These are phyloP conservation scores for Scopulariopsis brevicaulis DNA, from an alignment of 2,329 filamentous ascomycete species.

Conservation along the genomic window DNA sequence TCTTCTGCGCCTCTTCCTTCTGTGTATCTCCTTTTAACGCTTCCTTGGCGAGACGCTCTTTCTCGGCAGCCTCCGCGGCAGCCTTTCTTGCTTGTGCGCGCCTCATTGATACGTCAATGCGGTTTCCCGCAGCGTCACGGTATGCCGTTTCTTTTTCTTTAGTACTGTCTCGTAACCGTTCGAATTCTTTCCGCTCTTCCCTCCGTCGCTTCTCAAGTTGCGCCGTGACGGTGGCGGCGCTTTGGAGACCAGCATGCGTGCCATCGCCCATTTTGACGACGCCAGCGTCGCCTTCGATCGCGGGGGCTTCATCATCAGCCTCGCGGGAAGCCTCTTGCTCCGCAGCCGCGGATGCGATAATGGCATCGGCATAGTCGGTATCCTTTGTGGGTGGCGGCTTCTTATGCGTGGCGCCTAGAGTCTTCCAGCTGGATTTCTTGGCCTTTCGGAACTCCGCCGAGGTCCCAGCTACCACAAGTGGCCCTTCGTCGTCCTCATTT, in stretches of 20 bases:
- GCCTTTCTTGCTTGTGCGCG: constrained; percentile 69
- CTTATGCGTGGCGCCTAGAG: constrained; percentile 34
- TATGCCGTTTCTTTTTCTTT: constrained; percentile 75
- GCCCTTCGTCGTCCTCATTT: constrained; percentile 42
- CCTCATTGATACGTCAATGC: constrained; percentile 87
- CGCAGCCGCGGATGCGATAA: constrained; percentile 60
- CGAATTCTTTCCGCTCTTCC: constrained; percentile 46
- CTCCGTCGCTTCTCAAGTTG: constrained; percentile 55
- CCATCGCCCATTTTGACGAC: constrained; percentile 73
- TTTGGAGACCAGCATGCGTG: constrained; percentile 78
- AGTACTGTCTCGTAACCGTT: constrained; percentile 22
- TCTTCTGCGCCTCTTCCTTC: constrained; percentile 49
- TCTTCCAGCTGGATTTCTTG: constrained; percentile 76
- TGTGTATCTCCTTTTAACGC: constrained; percentile 81
- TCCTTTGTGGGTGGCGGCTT: constrained; percentile 13
- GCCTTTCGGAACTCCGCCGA: constrained; percentile 57
- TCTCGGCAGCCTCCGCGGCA: constrained; percentile 57
- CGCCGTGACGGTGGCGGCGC: constrained; percentile 63
- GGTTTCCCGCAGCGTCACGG: constrained; percentile 85
- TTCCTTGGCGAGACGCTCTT: constrained; percentile 55
- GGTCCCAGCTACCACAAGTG: constrained; percentile 35
- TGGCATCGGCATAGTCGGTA: constrained; percentile 59
- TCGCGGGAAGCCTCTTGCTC: constrained; percentile 45
- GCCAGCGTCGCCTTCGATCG: constrained; percentile 30
- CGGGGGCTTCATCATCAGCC: constrained; percentile 36